Conservation (phyloP, 495 filamentous ascomycete genomes). For the Entonaema liquescens region DNA sequence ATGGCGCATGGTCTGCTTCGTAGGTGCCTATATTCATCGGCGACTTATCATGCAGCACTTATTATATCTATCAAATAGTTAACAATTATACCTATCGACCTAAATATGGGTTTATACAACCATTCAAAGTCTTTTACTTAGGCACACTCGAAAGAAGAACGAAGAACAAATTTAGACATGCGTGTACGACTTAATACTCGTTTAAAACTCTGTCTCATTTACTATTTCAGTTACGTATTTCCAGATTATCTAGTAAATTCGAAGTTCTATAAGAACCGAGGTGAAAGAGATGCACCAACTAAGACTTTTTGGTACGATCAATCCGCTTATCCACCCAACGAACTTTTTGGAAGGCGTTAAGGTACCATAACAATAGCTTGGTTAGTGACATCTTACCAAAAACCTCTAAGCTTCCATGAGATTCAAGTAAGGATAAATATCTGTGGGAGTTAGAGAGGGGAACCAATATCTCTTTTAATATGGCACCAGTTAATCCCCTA, state of each 20-base stretch:
- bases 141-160: no score
- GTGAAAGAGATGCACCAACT: background rate
- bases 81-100: background rate
- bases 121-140: no score
- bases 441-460: background rate
- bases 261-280: background rate
- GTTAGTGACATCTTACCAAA: slow-evolving; percentile 1
- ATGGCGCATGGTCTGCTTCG: background rate
- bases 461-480: background rate
- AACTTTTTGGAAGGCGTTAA: slow-evolving; percentile 18
- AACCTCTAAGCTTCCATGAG: background rate
- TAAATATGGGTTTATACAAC: no score
- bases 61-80: background rate
- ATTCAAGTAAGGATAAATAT: background rate
- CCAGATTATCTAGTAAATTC: background rate
- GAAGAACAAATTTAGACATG: no score
- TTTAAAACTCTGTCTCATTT: no score
- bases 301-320: background rate
- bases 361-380: slow-evolving; percentile 16
- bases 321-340: slow-evolving; percentile 6
- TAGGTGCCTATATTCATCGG: background rate
- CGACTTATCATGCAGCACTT: no score
- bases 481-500: background rate
- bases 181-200: no score
- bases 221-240: background rate